Percentiles rank a stretch among this genome's conserved stretches.
Evolutionary conservation across 306 rosid genomes (phyloP).

Genomic region (Glycine tomentella): DNA sequence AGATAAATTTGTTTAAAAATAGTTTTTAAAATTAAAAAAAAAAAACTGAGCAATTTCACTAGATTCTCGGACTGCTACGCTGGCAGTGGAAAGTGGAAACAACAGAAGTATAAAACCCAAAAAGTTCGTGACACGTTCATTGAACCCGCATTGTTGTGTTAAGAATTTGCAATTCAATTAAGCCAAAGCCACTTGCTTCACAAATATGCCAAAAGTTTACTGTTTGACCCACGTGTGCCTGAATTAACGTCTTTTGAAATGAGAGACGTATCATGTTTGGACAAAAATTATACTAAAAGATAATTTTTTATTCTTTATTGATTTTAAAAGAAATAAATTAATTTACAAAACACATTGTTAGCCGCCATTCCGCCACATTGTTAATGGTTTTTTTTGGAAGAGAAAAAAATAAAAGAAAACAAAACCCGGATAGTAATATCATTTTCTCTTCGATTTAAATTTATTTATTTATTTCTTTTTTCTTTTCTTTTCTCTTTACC

Average conservation of each 20-base stretch:
- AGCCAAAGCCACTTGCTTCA: background rate
- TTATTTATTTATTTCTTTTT: too few relatives aligned
- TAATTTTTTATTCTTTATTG: background rate
- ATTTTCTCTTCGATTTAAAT: too few relatives aligned
- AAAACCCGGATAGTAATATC: too few relatives aligned
- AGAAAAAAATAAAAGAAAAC: too few relatives aligned
- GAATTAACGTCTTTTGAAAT: background rate
- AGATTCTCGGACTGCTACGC: background rate
- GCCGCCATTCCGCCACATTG: background rate
- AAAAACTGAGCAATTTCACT: background rate
- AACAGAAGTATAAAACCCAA: background rate
- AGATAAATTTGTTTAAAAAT: too few relatives aligned
- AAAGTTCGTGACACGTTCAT: slow-evolving; percentile 23
- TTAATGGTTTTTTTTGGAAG: background rate
- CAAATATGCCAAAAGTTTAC: background rate
- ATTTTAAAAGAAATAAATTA: background rate
- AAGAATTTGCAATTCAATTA: background rate
- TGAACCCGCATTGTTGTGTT: background rate
- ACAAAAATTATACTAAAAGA: too few relatives aligned
- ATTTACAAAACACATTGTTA: background rate
- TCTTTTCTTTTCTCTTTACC: too few relatives aligned
- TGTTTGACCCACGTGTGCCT: background rate
- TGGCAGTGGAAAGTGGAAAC: background rate
- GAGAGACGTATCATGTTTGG: background rate
- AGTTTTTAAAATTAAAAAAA: background rate